Conservation (phyloP, 2,329 filamentous ascomycete genomes). For the Fusarium oxysporum region DNA sequence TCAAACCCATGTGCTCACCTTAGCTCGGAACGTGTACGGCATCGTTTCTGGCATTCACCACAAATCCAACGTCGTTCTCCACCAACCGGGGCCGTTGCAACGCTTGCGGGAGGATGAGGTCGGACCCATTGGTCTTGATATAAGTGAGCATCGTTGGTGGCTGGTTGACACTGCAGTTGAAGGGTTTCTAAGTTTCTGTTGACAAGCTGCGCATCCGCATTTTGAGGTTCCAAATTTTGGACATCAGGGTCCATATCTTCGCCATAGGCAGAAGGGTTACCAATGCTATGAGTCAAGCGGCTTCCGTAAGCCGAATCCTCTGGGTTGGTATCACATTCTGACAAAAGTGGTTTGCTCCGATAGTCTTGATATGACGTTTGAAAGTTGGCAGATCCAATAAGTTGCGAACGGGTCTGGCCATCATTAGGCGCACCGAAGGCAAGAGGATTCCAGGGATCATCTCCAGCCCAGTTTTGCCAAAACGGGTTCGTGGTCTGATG, state of each 20-base stretch:
- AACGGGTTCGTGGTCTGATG: slow-evolving; percentile 8
- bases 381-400: slow-evolving; percentile 29
- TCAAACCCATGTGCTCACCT: slow-evolving; percentile 55
- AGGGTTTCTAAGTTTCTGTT: slow-evolving; percentile 51
- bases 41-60: slow-evolving; percentile 51
- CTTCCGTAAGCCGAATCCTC: slow-evolving; percentile 63
- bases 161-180: slow-evolving; percentile 28
- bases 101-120: slow-evolving; percentile 24
- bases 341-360: slow-evolving; percentile 48
- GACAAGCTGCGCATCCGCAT: slow-evolving; percentile 39
- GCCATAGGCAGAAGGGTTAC: slow-evolving; percentile 57
- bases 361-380: slow-evolving; percentile 40
- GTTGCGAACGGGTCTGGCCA: slow-evolving; percentile 44
- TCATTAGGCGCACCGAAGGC: slow-evolving; percentile 38
- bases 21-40: slow-evolving; percentile 66
- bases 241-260: slow-evolving; percentile 57
- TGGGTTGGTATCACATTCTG: slow-evolving; percentile 54
- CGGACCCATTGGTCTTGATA: slow-evolving; percentile 28
- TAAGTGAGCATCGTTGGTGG: background rate
- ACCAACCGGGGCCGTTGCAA: slow-evolving; percentile 27
- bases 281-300: slow-evolving; percentile 55
- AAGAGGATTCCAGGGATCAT: slow-evolving; percentile 59
- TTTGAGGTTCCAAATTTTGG: slow-evolving; percentile 45
- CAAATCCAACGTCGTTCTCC: slow-evolving; percentile 49
- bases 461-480: slow-evolving; percentile 42